Conservation (phyloP, 2,329 filamentous ascomycete species). For the Hymenoscyphus salicellus region DNA sequence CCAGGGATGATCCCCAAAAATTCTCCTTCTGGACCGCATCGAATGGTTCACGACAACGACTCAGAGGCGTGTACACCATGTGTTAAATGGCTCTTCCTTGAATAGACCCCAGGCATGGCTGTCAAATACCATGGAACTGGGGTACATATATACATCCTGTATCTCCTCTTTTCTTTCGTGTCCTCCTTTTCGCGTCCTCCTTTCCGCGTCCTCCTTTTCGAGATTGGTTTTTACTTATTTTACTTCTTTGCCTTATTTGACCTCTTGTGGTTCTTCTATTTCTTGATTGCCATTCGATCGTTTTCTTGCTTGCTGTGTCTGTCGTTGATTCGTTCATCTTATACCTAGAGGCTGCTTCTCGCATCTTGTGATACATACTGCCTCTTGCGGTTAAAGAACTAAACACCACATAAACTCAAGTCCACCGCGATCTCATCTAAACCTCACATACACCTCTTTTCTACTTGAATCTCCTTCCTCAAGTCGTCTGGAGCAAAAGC, state of each 20-base stretch:
- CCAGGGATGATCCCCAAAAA: conserved; percentile 12
- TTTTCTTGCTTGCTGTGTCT: background rate
- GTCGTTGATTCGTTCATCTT: background rate
- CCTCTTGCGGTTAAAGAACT: background rate
- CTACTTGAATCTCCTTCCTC: background rate
- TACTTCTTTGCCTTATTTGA: background rate
- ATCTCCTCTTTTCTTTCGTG: background rate
- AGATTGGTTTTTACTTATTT: background rate
- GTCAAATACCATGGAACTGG: background rate
- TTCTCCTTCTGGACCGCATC: conserved; percentile 9
- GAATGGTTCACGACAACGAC: background rate
- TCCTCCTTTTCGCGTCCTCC: too few relatives aligned
- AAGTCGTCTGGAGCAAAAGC: background rate
- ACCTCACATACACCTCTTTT: background rate
- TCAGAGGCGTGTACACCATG: conserved; percentile 4
- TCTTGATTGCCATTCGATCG: background rate
- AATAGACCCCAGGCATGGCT: background rate
- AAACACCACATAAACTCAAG: background rate
- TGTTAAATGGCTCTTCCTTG: background rate
- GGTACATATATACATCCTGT: background rate
- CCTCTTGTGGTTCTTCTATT: background rate
- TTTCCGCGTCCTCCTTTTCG: background rate
- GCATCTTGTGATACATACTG: conserved; percentile 3
- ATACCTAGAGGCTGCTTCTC: background rate
- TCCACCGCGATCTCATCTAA: background rate